Evolutionary conservation across 2,329 filamentous ascomycete species (phyloP), one percentile per base, ranked within the genome.

Genomic region (Cladosporium oxysporum): DNA sequence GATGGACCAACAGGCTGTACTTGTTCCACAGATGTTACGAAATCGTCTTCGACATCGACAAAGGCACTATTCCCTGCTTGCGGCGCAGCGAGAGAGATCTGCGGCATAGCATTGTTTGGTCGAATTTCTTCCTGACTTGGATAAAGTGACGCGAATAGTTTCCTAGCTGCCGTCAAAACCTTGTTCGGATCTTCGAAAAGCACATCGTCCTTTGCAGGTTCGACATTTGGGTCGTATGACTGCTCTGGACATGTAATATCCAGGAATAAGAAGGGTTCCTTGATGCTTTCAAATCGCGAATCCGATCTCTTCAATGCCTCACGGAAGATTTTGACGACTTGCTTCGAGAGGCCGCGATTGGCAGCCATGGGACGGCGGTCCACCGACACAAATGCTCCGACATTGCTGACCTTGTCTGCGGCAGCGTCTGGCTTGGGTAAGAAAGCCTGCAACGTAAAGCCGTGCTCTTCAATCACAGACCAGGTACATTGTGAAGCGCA

Each of bases 221-320:
- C 87, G 6, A 93, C 77, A 69, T 93, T 93, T 1, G 84, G 81
- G 76, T 93, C 91, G 71, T 93, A 93, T 66, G 82, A 88, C 31
- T 83, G 83, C 0, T 79, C 73, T 0, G 86, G 83, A 71, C 90
- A 93, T 16, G 75, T 75, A 33, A 93, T 87, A 65, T 87, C 84
- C 44, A 93, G 76, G 49, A 82, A 82, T 49, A 92, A 76, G 72
- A 93, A 92, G 0, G 84, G 83, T 60, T 86, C 83, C 21, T 80
- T 82, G 26, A 81, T 69, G 11, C 75, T 71, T 7, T 70, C 66
- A 10, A 78, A 70, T 0, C 65, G 29, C 33, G 67, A 4, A 55
- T 72, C 69, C 0, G 70, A 65, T 62, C 71, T 72, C 69, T 74
- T 76, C 23, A 91, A 64, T 64, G 82, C 79, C 0, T 81, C 79